Percentiles rank a stretch among this genome's conserved stretches.
These are phyloP conservation scores for Lentinus tigrinus DNA, from an alignment of 768 basidiomycete species.

Conservation along the genomic window DNA sequence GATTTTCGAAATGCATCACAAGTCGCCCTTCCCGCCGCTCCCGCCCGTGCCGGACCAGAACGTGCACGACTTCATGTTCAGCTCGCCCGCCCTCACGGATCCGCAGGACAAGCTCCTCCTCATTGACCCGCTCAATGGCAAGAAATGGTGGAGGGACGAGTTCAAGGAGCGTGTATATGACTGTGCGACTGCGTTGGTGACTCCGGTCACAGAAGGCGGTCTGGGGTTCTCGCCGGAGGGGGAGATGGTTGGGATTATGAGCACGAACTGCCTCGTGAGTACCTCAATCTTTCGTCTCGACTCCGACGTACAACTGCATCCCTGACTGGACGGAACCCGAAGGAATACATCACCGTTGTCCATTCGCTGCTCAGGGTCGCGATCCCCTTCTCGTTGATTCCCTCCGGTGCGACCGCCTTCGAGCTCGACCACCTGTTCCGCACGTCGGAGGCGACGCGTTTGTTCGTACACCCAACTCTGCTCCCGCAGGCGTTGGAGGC, in stretches of 20 bases:
- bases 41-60: constrained; percentile 52
- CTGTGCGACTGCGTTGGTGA: constrained; percentile 52
- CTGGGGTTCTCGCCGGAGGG: constrained; percentile 49
- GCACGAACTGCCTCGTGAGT: constrained; percentile 66
- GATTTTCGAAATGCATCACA: constrained; percentile 46
- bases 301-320: background rate
- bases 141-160: constrained; percentile 44
- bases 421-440: constrained; percentile 54
- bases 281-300: background rate
- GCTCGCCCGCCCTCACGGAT: constrained; percentile 42
- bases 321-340: background rate
- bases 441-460: constrained; percentile 45
- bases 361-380: constrained; percentile 49
- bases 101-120: constrained; percentile 47
- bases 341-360: constrained; percentile 54
- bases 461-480: constrained; percentile 53
- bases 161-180: constrained; percentile 51
- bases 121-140: constrained; percentile 54
- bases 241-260: constrained; percentile 69
- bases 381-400: constrained; percentile 53
- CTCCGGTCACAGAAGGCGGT: constrained; percentile 47
- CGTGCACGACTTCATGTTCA: constrained; percentile 52
- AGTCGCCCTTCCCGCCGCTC: constrained; percentile 54
- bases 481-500: constrained; percentile 41
- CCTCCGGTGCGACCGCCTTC: constrained; percentile 52